These are phyloP conservation scores for Paecilomyces formosus DNA, from an alignment of 2,329 filamentous ascomycete genomes.

Conservation along the genomic window DNA sequence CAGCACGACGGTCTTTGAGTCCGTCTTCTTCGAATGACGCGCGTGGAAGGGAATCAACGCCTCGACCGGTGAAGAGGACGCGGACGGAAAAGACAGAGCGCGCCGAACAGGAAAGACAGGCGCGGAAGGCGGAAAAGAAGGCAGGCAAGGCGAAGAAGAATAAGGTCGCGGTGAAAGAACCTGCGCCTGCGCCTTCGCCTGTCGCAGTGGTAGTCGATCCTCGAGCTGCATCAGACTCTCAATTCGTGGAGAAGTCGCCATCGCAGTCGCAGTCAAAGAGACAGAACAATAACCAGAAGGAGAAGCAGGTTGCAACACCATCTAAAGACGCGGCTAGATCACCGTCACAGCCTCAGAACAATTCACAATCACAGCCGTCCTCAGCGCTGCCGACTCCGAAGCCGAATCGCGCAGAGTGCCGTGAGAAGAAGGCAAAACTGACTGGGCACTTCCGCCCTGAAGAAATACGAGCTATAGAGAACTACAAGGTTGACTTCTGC, in stretches of 20 bases:
- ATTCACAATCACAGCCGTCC: conserved; percentile 4
- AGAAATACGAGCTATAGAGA: conserved; percentile 23
- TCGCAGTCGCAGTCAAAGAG: neutral
- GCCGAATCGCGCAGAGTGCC: neutral
- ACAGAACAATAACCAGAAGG: neutral
- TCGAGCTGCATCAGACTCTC: neutral
- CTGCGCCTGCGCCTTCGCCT: neutral
- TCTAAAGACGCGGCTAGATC: neutral
- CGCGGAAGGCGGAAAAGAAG: conserved; percentile 7
- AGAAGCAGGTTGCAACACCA: neutral
- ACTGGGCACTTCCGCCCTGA: conserved; percentile 23
- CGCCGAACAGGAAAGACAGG: conserved; percentile 2
- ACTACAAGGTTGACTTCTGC: conserved; percentile 27
- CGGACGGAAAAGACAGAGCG: conserved; percentile 9
- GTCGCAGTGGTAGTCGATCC: neutral
- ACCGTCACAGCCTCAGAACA: neutral
- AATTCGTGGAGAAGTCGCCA: neutral
- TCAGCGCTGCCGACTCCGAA: neutral
- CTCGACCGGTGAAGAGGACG: conserved; percentile 20
- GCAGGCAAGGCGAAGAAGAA: conserved; percentile 1
- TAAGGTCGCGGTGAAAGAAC: conserved; percentile 1
- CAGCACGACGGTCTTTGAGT: neutral
- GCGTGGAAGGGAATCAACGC: conserved; percentile 2
- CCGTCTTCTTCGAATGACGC: conserved; percentile 1
- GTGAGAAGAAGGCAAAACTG: conserved; percentile 9